Evolutionary conservation across 192 early-diverging fungal genomes (phyloP), one percentile per base, ranked within the genome.

Genomic region (Umbelopsis isabellina): DNA sequence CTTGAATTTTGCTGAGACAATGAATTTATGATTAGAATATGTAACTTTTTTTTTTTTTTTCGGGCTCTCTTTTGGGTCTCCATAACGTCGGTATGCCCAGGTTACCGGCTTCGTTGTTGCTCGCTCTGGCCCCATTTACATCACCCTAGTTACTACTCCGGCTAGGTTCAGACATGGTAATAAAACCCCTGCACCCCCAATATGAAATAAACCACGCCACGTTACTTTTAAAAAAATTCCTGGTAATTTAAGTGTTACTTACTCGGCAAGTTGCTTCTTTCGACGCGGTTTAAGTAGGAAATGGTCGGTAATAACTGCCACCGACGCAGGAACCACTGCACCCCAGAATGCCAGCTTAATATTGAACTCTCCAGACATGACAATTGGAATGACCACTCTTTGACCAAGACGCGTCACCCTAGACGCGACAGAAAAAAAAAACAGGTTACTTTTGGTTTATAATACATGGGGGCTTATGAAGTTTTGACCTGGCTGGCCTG

Each of bases 371-470:
- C 82, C 73, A 11, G 92, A 78, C 45, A 94, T 70, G 0, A 90
- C 69, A 46, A 94, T 77, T 11, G 93, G 93, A 16, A 94, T 61
- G 2, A 78, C 75, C 21, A 93, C 66, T 47, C 75, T 84, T 77
- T 94, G 92, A 18, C 87, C 91, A 66, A 94, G 78, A 11, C 91
- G 87, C 55, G 79, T 76, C 30, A 91, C 76, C 68, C 86, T 88
- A 46, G 12, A 15, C 18, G 9, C 49, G 11, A 23, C 46, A 49
- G 52, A 13, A 21, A 23, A 65, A 30, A 30, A 41, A 51, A 23
- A 20, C 11, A 49, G 9, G 15, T 44, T 45, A 27, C 3, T 30
- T 30, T 3, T 1, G 27, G 27, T 30, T 30, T 30, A 30, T 30
- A 30, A 30, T 30, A 30, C 27, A 30, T 30, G 27, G 12, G 13